phyloP scores from a whole-genome alignment of 352 stramenopile genomes.

The Phytophthora litchii region DNA sequence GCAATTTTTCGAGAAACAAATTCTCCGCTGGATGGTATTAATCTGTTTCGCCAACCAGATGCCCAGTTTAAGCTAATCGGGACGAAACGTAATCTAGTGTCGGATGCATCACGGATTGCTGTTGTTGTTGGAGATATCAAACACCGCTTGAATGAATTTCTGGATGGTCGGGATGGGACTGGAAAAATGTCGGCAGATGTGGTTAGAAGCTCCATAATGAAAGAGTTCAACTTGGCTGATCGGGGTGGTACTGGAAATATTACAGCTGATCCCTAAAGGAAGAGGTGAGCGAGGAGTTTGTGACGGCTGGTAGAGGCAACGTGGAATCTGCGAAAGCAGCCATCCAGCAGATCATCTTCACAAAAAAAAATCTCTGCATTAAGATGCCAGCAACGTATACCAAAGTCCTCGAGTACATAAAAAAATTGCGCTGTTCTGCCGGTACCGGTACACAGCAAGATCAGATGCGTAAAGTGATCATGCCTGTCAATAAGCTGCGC shows the following conservation, averaged over 20 bases:
- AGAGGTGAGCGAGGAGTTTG: too few relatives aligned
- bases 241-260: too few relatives aligned
- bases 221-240: conserved; percentile 24
- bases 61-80: conserved; percentile 28
- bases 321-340: neutral
- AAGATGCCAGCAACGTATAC: conserved; percentile 3
- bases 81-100: conserved; percentile 12
- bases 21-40: conserved; percentile 19
- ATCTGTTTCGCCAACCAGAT: conserved; percentile 14
- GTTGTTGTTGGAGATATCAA: neutral
- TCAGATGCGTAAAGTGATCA: conserved; percentile 5
- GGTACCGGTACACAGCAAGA: neutral
- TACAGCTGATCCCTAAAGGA: too few relatives aligned
- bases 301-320: too few relatives aligned
- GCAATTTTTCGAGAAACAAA: conserved; percentile 24
- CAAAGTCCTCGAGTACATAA: conserved; percentile 11
- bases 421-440: neutral
- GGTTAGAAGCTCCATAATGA: neutral
- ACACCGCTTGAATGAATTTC: conserved; percentile 1
- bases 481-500: neutral
- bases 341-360: neutral
- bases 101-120: neutral
- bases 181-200: neutral
- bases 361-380: conserved; percentile 1
- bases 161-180: neutral